Evolutionary conservation across 495 filamentous ascomycete species (phyloP), one percentile per base, ranked within the genome.

Genomic region (Viridothelium virens): DNA sequence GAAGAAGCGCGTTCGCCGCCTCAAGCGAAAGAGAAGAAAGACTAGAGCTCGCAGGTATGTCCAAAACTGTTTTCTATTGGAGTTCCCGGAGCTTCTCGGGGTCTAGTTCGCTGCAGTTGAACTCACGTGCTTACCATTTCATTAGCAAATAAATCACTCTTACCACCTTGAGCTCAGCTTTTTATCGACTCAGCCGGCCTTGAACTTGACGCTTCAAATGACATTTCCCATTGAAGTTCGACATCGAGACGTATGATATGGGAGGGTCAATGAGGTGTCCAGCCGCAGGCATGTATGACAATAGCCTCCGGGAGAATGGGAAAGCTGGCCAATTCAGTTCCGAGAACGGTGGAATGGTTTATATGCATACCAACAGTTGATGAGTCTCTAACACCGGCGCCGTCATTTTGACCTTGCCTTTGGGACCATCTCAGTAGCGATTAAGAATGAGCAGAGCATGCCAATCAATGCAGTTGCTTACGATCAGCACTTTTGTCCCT

Each of bases 21-120:
- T 97, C 81, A 97, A 97, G 87, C 87, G 91, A 79, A 97, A 97
- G 92, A 88, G 92, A 80, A 93, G 92, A 91, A 97, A 97, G 91
- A 94, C 91, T 81, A 87, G 92, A 77, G 92, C 91, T 71, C 83
- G 92, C 83, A 89, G 85, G 92, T 96, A 84, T 82, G 88, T 80
- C 3, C 0, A 34, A n/a, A n/a, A 38, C 6, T 38, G 38, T 66
- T 37, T 38, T 61, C n/a, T 38, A 63, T 47, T 63, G 62, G 53
- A 59, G 53, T 18, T 36, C 7, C 18, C 25, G 25, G 25, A 25
- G 25, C 25, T 25, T 39, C 39, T 63, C 16, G 64, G 1, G 56
- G 63, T 33, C 16, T 16, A 38, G 41, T 53, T 59, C 63, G 67
- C 66, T 61, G 39, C 64, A 44, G 2, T 18, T 3, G 25, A 64